A percentile compares a stretch with the other conserved stretches of the same genome.
Conservation (phyloP, 1,139 yeast species). For the Kurtzmaniella quercitrusa region DNA sequence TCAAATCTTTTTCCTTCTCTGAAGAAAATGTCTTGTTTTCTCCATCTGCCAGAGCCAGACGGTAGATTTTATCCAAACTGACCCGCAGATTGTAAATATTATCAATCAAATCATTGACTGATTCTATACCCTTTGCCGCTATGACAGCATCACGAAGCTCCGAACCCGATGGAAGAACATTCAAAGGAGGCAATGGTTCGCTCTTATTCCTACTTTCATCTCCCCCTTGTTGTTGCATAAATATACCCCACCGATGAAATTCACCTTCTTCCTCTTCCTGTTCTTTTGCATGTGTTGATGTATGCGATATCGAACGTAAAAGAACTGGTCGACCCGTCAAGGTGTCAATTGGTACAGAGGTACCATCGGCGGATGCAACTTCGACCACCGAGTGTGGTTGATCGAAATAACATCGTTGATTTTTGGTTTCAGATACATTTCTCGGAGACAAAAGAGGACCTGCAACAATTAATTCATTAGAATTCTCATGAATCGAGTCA, state of each 20-base stretch:
- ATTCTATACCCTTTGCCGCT: conserved; percentile 72
- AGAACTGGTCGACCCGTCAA: conserved; percentile 70
- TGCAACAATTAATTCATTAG: conserved; percentile 48
- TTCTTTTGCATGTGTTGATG: conserved; percentile 63
- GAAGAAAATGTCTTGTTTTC: neutral
- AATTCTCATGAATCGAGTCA: conserved; percentile 43
- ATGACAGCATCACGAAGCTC: conserved; percentile 75
- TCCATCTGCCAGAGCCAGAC: conserved; percentile 8
- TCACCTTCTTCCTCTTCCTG: conserved; percentile 93
- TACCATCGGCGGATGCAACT: conserved; percentile 54
- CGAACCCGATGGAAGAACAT: conserved; percentile 65
- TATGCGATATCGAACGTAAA: conserved; percentile 59
- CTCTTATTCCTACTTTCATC: conserved; percentile 16
- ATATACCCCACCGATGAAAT: conserved; percentile 77
- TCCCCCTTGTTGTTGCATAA: conserved; percentile 52
- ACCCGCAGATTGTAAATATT: conserved; percentile 55
- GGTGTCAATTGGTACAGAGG: conserved; percentile 56
- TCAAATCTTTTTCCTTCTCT: conserved; percentile 6
- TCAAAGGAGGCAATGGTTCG: conserved; percentile 26
- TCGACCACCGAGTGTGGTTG: conserved; percentile 70
- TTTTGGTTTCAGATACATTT: conserved; percentile 19
- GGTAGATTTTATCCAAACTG: conserved; percentile 54
- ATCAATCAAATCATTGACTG: conserved; percentile 65
- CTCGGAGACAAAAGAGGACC: conserved; percentile 55
- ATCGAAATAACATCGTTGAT: conserved; percentile 20